A percentile compares a stretch with the other conserved stretches of the same genome.
These are phyloP conservation scores for Microthlaspi erraticum DNA, from an alignment of 345 rosid genomes.

Conservation along the genomic window DNA sequence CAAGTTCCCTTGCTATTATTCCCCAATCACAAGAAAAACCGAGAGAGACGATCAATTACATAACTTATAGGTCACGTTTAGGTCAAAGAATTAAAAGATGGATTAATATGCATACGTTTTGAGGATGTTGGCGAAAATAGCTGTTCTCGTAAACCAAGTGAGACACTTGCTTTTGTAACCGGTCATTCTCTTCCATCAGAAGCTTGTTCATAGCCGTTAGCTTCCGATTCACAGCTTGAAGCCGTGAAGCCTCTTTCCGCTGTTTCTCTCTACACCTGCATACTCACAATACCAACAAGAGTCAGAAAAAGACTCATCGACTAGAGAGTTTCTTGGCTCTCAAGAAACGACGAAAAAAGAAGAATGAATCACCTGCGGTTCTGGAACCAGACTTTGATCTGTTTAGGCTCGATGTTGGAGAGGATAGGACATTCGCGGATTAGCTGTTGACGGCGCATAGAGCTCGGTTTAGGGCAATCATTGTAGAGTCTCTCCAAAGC, in stretches of 20 bases:
- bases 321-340: constrained; percentile 38
- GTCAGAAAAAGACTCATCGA: constrained; percentile 5
- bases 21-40: constrained; percentile 13
- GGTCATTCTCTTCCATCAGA: constrained; percentile 98
- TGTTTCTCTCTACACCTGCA: constrained; percentile 99
- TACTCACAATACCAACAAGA: constrained; percentile 14
- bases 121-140: constrained; percentile 86
- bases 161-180: constrained; percentile 97
- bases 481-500: constrained; percentile 95
- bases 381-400: constrained; percentile 99
- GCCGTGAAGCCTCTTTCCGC: constrained; percentile 91
- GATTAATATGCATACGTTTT: constrained; percentile 53
- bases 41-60: constrained; percentile 15
- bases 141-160: constrained; percentile 96
- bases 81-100: constrained; percentile 25
- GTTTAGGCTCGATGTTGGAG: constrained; percentile 94
- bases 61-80: constrained; percentile 19
- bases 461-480: constrained; percentile 99
- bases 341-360: constrained; percentile 28
- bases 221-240: constrained; percentile 94
- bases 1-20: constrained; percentile 57
- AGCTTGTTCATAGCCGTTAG: constrained; percentile 96
- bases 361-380: constrained; percentile 73
- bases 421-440: constrained; percentile 97
- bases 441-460: constrained; percentile 93